Evolutionary conservation across 805 yeast species (phyloP).

Genomic region (Zygoascus bituminiphila): DNA sequence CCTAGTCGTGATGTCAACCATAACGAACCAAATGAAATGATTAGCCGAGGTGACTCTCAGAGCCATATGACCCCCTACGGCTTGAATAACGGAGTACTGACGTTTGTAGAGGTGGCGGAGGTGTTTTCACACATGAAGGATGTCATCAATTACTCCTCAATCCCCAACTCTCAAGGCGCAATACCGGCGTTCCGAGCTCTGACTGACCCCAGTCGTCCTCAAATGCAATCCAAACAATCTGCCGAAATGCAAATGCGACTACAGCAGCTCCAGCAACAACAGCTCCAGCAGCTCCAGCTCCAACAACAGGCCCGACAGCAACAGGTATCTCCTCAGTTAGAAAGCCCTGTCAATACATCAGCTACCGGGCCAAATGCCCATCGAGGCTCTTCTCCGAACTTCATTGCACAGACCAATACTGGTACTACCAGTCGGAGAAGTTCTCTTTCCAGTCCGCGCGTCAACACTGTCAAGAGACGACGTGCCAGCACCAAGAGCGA

Average conservation of each 20-base stretch:
- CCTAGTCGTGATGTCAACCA: not conserved
- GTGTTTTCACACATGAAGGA: conserved; percentile 66
- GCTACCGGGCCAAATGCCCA: not conserved
- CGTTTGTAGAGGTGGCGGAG: conserved; percentile 68
- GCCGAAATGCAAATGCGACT: conserved; percentile 8
- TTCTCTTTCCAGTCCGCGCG: conserved; percentile 5
- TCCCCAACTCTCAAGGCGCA: conserved; percentile 16
- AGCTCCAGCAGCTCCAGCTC: conserved; percentile 12
- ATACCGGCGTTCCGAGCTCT: conserved; percentile 25
- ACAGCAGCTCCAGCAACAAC: conserved; percentile 9
- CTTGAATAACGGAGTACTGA: conserved; percentile 53
- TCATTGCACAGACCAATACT: not conserved
- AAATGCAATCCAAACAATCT: conserved; percentile 5
- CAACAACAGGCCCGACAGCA: conserved; percentile 10
- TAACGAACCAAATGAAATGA: not conserved
- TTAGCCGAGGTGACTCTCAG: not conserved
- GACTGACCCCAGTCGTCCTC: conserved; percentile 6
- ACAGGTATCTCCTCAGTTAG: not conserved
- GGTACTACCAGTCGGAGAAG: not conserved
- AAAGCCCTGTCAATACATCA: not conserved
- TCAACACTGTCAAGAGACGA: conserved; percentile 4
- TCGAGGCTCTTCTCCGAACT: not conserved
- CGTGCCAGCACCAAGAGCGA: conserved; percentile 8
- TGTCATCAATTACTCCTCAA: conserved; percentile 48
- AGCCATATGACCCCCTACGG: conserved; percentile 45